A percentile compares a stretch with the other conserved stretches of the same genome.
Evolutionary conservation across 1,139 yeast species (phyloP).

Genomic region (Pichia sp.): DNA sequence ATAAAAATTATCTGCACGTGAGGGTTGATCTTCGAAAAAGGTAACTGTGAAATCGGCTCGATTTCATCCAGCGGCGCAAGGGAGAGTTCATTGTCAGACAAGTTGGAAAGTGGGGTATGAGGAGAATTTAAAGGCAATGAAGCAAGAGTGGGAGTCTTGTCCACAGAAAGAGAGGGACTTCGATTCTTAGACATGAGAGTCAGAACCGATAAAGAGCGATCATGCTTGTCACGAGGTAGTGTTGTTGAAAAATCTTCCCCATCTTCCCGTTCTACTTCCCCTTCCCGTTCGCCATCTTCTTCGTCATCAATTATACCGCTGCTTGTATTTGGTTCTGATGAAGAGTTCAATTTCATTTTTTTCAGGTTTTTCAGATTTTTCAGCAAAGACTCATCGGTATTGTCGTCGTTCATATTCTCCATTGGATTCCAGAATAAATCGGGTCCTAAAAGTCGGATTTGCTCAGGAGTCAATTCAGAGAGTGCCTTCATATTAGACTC

Average conservation of each 20-base stretch:
- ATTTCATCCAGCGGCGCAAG: slow-evolving; percentile 21
- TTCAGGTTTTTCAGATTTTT: background rate
- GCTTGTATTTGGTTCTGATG: background rate
- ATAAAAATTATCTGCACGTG: slow-evolving; percentile 75
- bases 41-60: slow-evolving; percentile 35
- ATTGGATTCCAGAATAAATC: slow-evolving; percentile 35
- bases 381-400: background rate
- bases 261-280: slow-evolving; percentile 1
- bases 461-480: slow-evolving; percentile 21
- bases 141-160: slow-evolving; percentile 27
- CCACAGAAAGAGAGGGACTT: slow-evolving; percentile 19
- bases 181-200: slow-evolving; percentile 25
- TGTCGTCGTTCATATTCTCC: slow-evolving; percentile 18
- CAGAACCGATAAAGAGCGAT: slow-evolving; percentile 30
- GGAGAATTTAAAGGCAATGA: slow-evolving; percentile 18
- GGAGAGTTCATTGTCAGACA: background rate
- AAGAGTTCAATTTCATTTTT: background rate
- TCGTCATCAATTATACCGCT: background rate
- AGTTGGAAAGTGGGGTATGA: slow-evolving; percentile 8
- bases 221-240: slow-evolving; percentile 11
- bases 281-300: background rate
- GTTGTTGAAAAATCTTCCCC: slow-evolving; percentile 5
- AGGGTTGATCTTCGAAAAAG: slow-evolving; percentile 68
- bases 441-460: slow-evolving; percentile 29
- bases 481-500: slow-evolving; percentile 28